Evolutionary conservation across 768 basidiomycete genomes (phyloP), one percentile per base, ranked within the genome.

Genomic region (Heimioporus sp.): DNA sequence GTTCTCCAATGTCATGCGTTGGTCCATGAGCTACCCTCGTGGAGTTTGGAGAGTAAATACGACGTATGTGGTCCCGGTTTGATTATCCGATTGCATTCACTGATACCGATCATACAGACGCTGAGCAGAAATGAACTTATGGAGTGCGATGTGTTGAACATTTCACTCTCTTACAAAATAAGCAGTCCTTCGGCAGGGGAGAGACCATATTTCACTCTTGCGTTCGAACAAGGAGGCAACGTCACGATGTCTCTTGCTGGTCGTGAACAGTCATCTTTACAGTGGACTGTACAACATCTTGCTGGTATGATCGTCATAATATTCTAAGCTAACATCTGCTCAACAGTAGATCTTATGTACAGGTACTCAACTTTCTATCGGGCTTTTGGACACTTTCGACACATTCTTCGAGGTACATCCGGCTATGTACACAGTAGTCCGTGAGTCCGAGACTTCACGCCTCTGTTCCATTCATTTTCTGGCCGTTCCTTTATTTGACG

Each of bases 311-410:
- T 17, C 37, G 21, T 7, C 28, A 40, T 21, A 31, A 8, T 19
- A n/a, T 35, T 17, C 44, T 28, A n/a, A 13, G 28, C 2, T 21
- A 46, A 12, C 0, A 43, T 48, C 21, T 38, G 36, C 40, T 51
- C 32, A 44, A 34, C 6, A 19, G 34, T 3, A 37, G 30, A 46
- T 38, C 37, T 35, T 24, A 28, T 28, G 24, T 28, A 16, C 45
- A 82, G 81, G 73, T 17, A 67, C 76, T 8, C 62, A 65, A 30
- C 55, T 82, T n/a, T 49, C 79, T 24, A 59, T 81, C 16, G 70
- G 65, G 19, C 70, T 80, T 17, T 67, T 77, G 10, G 78, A 82
- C 59, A 65, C 77, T 7, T 63, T 66, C 13, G 75, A 75, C 4
- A 72, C 63, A 40, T 70, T 74, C 1, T 76, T 75, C 0, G 80